phyloP scores from a whole-genome alignment of 2,329 filamentous ascomycete species.

The Rutstroemia sp. region DNA sequence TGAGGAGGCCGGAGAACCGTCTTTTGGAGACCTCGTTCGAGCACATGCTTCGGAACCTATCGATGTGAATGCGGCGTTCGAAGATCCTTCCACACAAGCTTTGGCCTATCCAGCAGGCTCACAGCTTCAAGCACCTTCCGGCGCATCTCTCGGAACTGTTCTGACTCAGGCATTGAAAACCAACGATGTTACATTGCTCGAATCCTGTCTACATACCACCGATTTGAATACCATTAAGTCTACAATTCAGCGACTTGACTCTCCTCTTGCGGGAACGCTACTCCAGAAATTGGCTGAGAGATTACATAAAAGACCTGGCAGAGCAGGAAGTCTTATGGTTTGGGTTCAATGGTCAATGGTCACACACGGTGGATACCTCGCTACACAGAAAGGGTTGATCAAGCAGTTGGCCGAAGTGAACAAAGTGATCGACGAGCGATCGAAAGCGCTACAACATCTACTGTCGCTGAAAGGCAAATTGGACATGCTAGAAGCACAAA shows the following conservation, averaged over 20 bases:
- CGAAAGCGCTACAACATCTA: constrained; percentile 72
- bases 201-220: constrained; percentile 80
- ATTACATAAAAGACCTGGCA: constrained; percentile 77
- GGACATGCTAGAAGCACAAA: constrained; percentile 87
- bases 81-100: constrained; percentile 26
- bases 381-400: constrained; percentile 76
- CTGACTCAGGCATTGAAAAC: constrained; percentile 88
- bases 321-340: constrained; percentile 82
- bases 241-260: constrained; percentile 87
- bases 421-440: constrained; percentile 80
- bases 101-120: constrained; percentile 20
- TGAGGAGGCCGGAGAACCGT: constrained; percentile 41
- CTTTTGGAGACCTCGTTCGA: constrained; percentile 81
- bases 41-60: constrained; percentile 63
- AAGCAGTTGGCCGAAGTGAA: constrained; percentile 72
- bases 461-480: constrained; percentile 90
- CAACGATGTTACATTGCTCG: constrained; percentile 82
- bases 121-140: constrained; percentile 43
- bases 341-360: constrained; percentile 97
- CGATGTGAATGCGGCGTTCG: constrained; percentile 61
- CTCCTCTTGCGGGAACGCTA: constrained; percentile 68
- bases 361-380: constrained; percentile 84
- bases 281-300: constrained; percentile 80
- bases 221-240: constrained; percentile 72
- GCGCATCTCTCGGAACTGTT: constrained; percentile 83